Conservation (phyloP, 176 grass and related monocot genomes). For the Melocanna baccifera region DNA sequence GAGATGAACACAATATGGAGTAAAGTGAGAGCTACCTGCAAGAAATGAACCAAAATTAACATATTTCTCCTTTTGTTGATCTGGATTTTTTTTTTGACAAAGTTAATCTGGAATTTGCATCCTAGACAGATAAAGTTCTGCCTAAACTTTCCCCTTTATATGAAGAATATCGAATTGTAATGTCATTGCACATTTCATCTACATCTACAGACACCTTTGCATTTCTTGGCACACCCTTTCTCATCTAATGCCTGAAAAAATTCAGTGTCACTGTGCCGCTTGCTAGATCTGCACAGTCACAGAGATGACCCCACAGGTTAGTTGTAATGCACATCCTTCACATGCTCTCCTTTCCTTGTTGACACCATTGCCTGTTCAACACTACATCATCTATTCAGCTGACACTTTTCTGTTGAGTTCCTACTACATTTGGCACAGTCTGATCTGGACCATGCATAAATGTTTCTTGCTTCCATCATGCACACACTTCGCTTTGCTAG, state of each 20-base stretch:
- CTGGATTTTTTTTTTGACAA: neutral
- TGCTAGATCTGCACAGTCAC: neutral
- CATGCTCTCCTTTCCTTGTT: constrained; percentile 21
- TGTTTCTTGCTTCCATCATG: neutral
- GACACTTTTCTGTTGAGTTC: constrained; percentile 34
- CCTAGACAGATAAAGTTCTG: neutral
- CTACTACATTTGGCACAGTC: constrained; percentile 31
- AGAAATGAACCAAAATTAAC: neutral
- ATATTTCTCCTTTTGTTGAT: neutral
- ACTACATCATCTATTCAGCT: constrained; percentile 25
- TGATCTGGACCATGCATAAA: constrained; percentile 18
- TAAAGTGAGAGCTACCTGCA: neutral
- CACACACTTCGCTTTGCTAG: neutral
- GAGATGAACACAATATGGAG: neutral
- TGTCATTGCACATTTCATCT: neutral
- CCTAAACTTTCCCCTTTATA: neutral
- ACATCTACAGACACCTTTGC: neutral
- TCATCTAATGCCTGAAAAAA: neutral
- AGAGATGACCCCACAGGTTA: constrained; percentile 17
- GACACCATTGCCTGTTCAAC: neutral
- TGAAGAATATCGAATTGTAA: neutral
- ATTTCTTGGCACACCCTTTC: neutral
- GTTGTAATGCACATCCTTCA: constrained; percentile 23
- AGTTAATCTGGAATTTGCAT: neutral
- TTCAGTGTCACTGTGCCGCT: neutral